Evolutionary conservation across 1,284 basidiomycete species (phyloP).

Genomic region (Malassezia japonica): DNA sequence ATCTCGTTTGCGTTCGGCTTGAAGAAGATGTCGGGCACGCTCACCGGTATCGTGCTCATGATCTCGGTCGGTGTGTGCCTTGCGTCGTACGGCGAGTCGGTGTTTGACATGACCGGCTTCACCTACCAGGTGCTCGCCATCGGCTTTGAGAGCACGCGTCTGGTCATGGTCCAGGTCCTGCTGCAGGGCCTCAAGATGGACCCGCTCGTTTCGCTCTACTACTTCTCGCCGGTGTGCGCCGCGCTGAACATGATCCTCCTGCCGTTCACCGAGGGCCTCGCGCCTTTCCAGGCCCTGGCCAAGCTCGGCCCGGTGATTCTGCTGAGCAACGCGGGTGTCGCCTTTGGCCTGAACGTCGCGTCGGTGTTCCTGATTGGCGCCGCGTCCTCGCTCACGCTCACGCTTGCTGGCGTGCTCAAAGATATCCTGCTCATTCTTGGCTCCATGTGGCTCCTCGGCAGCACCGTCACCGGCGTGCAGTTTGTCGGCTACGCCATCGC

Average conservation of each 20-base stretch:
- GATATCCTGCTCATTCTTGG: slow-evolving; percentile 88
- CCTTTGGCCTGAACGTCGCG: slow-evolving; percentile 82
- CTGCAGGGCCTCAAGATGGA: slow-evolving; percentile 92
- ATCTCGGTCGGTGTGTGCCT: slow-evolving; percentile 83
- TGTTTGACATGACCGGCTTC: slow-evolving; percentile 79
- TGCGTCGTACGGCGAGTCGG: slow-evolving; percentile 74
- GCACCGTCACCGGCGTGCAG: slow-evolving; percentile 69
- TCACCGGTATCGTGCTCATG: slow-evolving; percentile 76
- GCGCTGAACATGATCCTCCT: slow-evolving; percentile 72
- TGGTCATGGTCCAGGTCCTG: slow-evolving; percentile 92
- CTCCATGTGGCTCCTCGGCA: slow-evolving; percentile 73
- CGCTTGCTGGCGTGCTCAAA: slow-evolving; percentile 84
- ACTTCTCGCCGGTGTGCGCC: slow-evolving; percentile 66
- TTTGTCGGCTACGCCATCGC: slow-evolving; percentile 79
- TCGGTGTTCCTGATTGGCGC: slow-evolving; percentile 89
- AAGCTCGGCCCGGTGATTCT: slow-evolving; percentile 68
- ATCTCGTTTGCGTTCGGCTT: slow-evolving; percentile 85
- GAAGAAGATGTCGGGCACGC: slow-evolving; percentile 72
- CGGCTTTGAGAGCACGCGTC: slow-evolving; percentile 74
- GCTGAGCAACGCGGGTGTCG: slow-evolving; percentile 72
- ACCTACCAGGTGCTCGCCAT: slow-evolving; percentile 51
- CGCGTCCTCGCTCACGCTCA: slow-evolving; percentile 76
- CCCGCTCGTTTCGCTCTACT: slow-evolving; percentile 86
- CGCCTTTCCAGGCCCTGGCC: slow-evolving; percentile 68
- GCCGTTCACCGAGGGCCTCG: slow-evolving; percentile 80